Evolutionary conservation across 2,329 filamentous ascomycete genomes (phyloP), one percentile per base, ranked within the genome.

Genomic region (Coccinonectria pachysandricola): DNA sequence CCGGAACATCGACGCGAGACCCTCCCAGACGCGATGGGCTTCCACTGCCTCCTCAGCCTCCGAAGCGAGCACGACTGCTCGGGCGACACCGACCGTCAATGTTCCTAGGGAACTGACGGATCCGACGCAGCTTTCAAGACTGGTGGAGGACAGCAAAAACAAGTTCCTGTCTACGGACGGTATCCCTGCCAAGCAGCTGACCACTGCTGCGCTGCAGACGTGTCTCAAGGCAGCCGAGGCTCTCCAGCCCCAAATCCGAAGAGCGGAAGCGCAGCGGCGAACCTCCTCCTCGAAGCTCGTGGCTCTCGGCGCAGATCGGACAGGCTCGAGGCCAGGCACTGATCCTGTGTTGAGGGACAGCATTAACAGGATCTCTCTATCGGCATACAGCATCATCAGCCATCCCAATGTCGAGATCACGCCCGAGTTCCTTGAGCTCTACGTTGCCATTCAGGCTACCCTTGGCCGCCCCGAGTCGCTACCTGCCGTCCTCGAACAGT

Each of bases 381-480:
- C 69, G 6, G 75, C 79, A n/a, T 80, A 82, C 50, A 61, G 68
- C 19, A 69, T 95, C 29, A 52, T 93, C 32, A 68, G 69, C 24
- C 73, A 88, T 42, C 75, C 79, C 4, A 75, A 79, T 34, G 76
- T 95, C 24, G 82, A 86, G 57, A 81, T 96, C 48, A 81, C 82
- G 4, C 73, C 79, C 7, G 61, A 68, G 15, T 62, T 88, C 17
- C 71, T 96, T 19, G 63, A 70, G 31, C 54, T 71, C 40, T 96
- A 95, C 54, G 76, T 93, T 35, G 65, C 71, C 19, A 73, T 84
- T 22, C 85, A 94, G 52, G 66, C 76, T 15, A 66, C 76, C 8
- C 69, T 96, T 21, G 71, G 75, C 35, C 75, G 70, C 30, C 77
- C 85, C 3, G 73, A 83, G 38, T 76, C 81, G 22, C 71, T 96